Evolutionary conservation across 371 early-diverging fungal genomes (phyloP).

Genomic region (Mortierella sp.): DNA sequence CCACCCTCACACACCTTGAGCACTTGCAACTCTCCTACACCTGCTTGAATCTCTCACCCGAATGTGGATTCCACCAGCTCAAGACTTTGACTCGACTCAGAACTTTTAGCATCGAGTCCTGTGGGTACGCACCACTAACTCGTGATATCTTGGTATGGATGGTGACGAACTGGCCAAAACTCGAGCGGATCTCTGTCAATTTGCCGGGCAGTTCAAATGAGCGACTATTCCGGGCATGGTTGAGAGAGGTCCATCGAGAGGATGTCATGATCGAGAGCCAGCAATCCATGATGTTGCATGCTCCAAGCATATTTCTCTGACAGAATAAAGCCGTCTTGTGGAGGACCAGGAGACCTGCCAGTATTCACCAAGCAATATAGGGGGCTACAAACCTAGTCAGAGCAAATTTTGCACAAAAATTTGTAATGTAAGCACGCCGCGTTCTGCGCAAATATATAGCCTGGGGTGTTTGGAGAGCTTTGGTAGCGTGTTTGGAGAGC

Average conservation of each 20-base stretch:
- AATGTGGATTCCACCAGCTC: slow-evolving; percentile 12
- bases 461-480: no score
- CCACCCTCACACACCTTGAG: slow-evolving; percentile 13
- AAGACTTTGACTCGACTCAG: slow-evolving; percentile 8
- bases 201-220: slow-evolving; percentile 17
- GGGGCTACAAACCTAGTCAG: no score
- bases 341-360: no score
- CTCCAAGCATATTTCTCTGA: no score
- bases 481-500: no score
- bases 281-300: background rate
- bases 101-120: slow-evolving; percentile 31
- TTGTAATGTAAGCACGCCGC: no score
- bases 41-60: slow-evolving; percentile 10
- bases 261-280: slow-evolving; percentile 19
- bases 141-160: slow-evolving; percentile 24
- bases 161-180: slow-evolving; percentile 22
- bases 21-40: slow-evolving; percentile 33
- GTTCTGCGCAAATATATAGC: no score
- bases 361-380: no score
- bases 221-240: slow-evolving; percentile 23
- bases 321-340: no score
- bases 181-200: slow-evolving; percentile 25
- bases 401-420: no score
- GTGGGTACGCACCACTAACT: slow-evolving; percentile 16
- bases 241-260: slow-evolving; percentile 12